Evolutionary conservation across 768 basidiomycete genomes (phyloP), one percentile per base, ranked within the genome.

Genomic region (Porphyrellus cyaneotinctus): DNA sequence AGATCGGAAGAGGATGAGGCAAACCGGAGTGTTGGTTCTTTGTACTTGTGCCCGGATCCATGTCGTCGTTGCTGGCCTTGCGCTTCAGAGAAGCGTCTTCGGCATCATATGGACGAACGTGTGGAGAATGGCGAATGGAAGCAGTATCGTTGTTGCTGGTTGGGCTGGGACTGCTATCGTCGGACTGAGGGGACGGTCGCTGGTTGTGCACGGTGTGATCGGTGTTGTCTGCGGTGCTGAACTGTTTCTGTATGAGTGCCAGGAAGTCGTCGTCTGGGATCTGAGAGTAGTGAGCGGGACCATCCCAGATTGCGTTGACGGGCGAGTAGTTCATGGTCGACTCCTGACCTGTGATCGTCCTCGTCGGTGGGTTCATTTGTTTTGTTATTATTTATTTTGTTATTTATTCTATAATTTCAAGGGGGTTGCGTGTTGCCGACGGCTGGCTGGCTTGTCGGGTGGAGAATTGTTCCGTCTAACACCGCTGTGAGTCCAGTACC

Each of bases 131-230:
- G 2, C 50, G 56, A 18, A 55, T 54, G 37, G 68, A 72, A 24
- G 30, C 2, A 0, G 61, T 35, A 43, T 71, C 71, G 31, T 63
- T 58, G 22, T 73, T 70, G 58, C 80, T 80, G 6, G 84, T 79
- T 3, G 90, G 87, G 59, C 88, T 91, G 32, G 89, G 88, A 55
- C 85, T 87, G 69, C 84, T 88, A 60, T 88, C 86, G 59, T 87
- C 88, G 0, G 85, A 85, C 2, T 82, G 78, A 6, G 88, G 83
- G 49, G 75, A 76, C 12, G n/a, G 49, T 24, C 39, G 49, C 9
- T 26, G 39, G 39, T 31, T 20, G 18, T 18, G 43, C 9, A 11
- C 13, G 26, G 17, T 24, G 48, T 77, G 74, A 41, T 72, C 64
- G 57, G 65, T 66, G 52, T 59, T 41, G 50, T 59, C 61, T 0